Conservation (phyloP, 140 eudicot species). For the Flaveria floridana region DNA sequence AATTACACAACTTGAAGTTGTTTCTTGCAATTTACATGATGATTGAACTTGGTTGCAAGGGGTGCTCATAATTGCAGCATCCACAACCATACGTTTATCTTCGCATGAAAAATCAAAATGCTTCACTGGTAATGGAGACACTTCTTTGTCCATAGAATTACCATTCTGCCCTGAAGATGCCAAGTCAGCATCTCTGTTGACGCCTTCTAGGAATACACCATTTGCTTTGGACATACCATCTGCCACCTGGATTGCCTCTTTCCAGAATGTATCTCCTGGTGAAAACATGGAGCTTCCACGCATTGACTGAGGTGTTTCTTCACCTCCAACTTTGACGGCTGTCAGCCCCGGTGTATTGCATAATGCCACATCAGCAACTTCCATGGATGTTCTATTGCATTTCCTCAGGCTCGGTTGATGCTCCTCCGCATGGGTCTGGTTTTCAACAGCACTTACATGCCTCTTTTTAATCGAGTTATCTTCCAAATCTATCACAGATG, state of each 20-base stretch:
- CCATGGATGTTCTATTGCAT: slow-evolving; percentile 47
- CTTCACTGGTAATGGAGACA: slow-evolving; percentile 83
- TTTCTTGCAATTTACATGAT: slow-evolving; percentile 33
- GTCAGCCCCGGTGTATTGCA: slow-evolving; percentile 55
- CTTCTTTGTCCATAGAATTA: slow-evolving; percentile 49
- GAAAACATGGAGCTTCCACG: slow-evolving; percentile 80
- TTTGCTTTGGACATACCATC: slow-evolving; percentile 60
- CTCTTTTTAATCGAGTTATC: slow-evolving; percentile 51
- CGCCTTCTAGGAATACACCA: slow-evolving; percentile 23
- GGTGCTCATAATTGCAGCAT: slow-evolving; percentile 25
- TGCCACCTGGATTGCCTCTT: slow-evolving; percentile 84
- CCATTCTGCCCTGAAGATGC: slow-evolving; percentile 37
- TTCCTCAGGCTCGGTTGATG: slow-evolving; percentile 58
- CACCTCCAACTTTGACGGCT: slow-evolving; percentile 36
- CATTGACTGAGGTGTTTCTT: slow-evolving; percentile 74
- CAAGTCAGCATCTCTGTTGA: slow-evolving; percentile 38
- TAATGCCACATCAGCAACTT: slow-evolving; percentile 27
- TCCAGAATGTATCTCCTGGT: slow-evolving; percentile 97
- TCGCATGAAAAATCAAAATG: slow-evolving; percentile 86
- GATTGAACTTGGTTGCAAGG: slow-evolving; percentile 32
- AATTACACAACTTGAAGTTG: slow-evolving; percentile 31
- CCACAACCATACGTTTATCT: slow-evolving; percentile 43
- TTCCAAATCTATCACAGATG: slow-evolving; percentile 49
- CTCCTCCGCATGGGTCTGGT: slow-evolving; percentile 31
- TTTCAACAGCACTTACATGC: slow-evolving; percentile 38